Conservation (phyloP, 78 protist genomes). For the Corallochytrium limacisporum region DNA sequence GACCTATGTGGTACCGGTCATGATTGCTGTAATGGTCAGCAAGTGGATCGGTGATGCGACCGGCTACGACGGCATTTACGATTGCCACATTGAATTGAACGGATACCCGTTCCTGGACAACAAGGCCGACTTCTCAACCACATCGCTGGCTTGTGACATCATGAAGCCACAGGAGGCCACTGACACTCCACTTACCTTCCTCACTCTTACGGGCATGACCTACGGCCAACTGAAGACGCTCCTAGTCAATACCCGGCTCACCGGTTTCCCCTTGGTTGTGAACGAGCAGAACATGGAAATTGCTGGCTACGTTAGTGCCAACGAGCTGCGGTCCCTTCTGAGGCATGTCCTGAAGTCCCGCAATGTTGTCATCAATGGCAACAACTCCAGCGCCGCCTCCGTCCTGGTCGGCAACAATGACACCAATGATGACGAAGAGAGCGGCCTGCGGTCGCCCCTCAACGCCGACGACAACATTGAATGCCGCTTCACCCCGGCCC, state of each 20-base stretch:
- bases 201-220: not conserved
- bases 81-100: conserved; percentile 15
- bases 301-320: not conserved
- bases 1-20: conserved; percentile 30
- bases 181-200: not conserved
- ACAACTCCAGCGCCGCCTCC: no score
- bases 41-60: conserved; percentile 46
- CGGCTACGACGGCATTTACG: conserved; percentile 18
- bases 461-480: no score
- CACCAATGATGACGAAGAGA: no score
- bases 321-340: not conserved
- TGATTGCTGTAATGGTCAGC: conserved; percentile 19
- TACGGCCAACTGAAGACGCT: not conserved
- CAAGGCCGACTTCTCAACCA: not conserved
- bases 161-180: not conserved
- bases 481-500: no score
- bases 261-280: not conserved
- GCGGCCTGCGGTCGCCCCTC: no score
- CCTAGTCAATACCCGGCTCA: not conserved
- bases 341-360: not conserved
- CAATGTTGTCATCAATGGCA: no score
- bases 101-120: conserved; percentile 39
- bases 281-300: not conserved
- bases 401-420: no score
- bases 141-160: not conserved